Evolutionary conservation across 2,329 filamentous ascomycete species (phyloP), one percentile per base, ranked within the genome.

Genomic region (Epichloe hybrida): DNA sequence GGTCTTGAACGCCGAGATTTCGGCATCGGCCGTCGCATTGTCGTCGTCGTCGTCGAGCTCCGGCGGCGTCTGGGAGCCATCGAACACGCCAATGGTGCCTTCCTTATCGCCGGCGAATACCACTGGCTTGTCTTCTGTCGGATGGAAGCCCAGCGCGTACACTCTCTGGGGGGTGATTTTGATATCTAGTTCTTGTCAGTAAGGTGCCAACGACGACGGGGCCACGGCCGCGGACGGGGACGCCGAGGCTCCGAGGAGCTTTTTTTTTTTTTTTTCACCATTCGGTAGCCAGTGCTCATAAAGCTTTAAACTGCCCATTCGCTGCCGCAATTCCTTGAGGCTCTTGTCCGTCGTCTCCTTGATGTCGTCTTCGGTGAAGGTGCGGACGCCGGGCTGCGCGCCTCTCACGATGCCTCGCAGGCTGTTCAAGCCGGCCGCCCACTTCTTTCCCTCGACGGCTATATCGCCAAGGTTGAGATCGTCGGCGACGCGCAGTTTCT

Each of bases 21-120:
- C 76, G 0, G 90, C 90, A 37, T 88, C 81, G 0, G 82, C 71
- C 11, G 76, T 68, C 0, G 84, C 77, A 1, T 74, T 84, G 51
- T 82, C 79, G 15, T 8, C 35, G 20, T 87, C 84, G 31, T 7
- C 82, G 8, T 80, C 78, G 15, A 75, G 71, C 5, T 76, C 70
- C n/a, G 74, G 69, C 2, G 71, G 70, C 3, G 77, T 76, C 57
- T 94, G 88, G 0, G 86, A 90, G 1, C 84, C 89, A 62, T 98
- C 91, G 50, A 96, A 91, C 1, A 98, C 80, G 0, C 93, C 93
- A 52, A 97, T 74, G 23, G 88, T 86, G 1, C 93, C 91, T 56
- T 94, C 77, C 64, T 98, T 98, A 61, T 98, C 93, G 11, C 91
- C 91, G 0, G 91, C 91, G 62, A 98, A 94, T 1, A 97, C 77